Evolutionary conservation across 176 grass and related monocot genomes (phyloP).

Genomic region (Carex littledalei): DNA sequence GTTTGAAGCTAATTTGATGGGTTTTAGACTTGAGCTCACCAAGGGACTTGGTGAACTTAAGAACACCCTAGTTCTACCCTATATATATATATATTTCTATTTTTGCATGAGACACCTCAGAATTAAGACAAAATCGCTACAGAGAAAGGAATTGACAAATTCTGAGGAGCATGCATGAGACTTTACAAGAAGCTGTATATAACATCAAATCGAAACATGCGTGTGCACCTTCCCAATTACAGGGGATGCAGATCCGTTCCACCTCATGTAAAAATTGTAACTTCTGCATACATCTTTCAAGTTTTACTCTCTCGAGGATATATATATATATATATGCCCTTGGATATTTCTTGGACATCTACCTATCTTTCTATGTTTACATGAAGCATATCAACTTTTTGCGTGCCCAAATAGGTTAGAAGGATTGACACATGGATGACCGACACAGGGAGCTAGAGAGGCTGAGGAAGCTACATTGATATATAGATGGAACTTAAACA

Average conservation of each 20-base stretch:
- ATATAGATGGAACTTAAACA: constrained; percentile 38
- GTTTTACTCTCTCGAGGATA: background rate
- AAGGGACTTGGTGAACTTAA: too few relatives aligned
- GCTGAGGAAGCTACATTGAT: constrained; percentile 36
- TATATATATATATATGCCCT: background rate
- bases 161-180: background rate
- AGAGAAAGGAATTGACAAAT: background rate
- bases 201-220: background rate
- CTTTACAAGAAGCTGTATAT: background rate
- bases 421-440: constrained; percentile 23
- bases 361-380: constrained; percentile 12
- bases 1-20: too few relatives aligned
- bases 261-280: background rate
- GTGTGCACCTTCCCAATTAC: background rate
- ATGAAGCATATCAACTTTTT: constrained; percentile 46
- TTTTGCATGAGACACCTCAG: background rate
- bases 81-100: too few relatives aligned
- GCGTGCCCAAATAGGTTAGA: constrained; percentile 37
- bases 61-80: too few relatives aligned
- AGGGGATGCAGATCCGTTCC: background rate
- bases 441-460: constrained; percentile 37
- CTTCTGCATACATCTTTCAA: constrained; percentile 14
- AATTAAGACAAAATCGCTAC: constrained; percentile 1
- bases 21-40: too few relatives aligned
- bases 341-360: background rate